Base-by-base conservation (phyloP, 2,329 filamentous ascomycete species). In the Arachnopeziza araneosa region DNA sequence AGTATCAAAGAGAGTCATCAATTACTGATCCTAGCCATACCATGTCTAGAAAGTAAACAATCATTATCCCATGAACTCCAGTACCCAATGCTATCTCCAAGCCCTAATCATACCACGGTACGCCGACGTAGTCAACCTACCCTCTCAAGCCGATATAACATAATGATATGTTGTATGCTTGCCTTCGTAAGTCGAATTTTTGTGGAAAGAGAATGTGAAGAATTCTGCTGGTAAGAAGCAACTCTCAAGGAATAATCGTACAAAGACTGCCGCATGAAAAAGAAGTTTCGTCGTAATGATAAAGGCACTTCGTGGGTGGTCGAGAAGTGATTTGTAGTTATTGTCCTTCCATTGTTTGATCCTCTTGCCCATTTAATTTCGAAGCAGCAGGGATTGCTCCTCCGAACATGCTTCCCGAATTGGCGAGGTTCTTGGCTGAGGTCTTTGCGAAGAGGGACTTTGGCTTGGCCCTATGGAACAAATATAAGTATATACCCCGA, bases 381-480 rank as follows among this genome's bases (percentile, higher is more conserved):
- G 36, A 58, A 22, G 56, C 12, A 26, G 24, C 49, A 22, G 58
- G 57, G 24, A 64, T 64, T 24, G 65, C 57, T 6, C 63, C 61
- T 24, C 68, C 70, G 60, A 72, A 72, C 56, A 71, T 59, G 24
- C 50, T 52, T 26, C 60, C 63, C 12, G 57, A 61, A 22, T 59
- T 52, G n/a, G 55, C 63, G 71, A 85, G 77, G 72, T 83, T 86
- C 81, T 86, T 87, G 76, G 78, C 78, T 55, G 84, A 86, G 53
- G 84, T 80, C 72, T 85, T 83, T 61, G 85, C 84, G 71, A 88
- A 88, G 67, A 88, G 80, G 2, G 85, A 88, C 74, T 84, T 86
- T 61, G 85, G 85, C 78, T 87, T 88, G 72, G 79, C 80, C 70
- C 84, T 87, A 68, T 32, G 52, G 24, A 26, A 49, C 30, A 50